phyloP scores from a whole-genome alignment of 164 flowering plant species.

The Aristolochia fimbriata region DNA sequence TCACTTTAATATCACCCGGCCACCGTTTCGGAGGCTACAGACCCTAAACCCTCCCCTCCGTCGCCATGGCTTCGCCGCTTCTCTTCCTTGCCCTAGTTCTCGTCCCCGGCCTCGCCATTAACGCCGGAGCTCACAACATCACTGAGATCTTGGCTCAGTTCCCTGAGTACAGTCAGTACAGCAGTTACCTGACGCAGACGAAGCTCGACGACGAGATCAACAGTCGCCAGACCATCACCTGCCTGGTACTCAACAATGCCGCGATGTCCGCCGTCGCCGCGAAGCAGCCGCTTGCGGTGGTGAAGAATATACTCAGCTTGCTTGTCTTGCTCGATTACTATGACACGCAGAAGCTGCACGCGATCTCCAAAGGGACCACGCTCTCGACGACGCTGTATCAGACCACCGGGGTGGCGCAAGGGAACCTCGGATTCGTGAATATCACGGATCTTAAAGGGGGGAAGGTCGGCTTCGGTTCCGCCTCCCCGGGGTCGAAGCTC shows the following conservation, averaged over 20 bases:
- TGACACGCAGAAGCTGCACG: constrained; percentile 68
- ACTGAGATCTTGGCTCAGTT: constrained; percentile 44
- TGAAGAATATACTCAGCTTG: constrained; percentile 52
- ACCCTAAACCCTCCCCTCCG: constrained; percentile 2
- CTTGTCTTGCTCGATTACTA: constrained; percentile 70
- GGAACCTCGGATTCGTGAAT: constrained; percentile 72
- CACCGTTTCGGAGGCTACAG: too few species aligned
- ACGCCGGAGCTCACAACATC: constrained; percentile 54
- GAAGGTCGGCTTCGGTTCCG: constrained; percentile 80
- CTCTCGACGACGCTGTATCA: constrained; percentile 86
- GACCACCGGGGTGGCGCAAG: constrained; percentile 72
- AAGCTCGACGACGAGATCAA: constrained; percentile 84
- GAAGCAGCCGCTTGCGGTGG: constrained; percentile 56
- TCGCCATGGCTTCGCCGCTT: not conserved
- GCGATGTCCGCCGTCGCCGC: constrained; percentile 49
- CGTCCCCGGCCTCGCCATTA: constrained; percentile 8
- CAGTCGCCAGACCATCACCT: constrained; percentile 67
- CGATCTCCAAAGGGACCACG: constrained; percentile 63
- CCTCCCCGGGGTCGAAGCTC: constrained; percentile 59
- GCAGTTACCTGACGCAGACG: constrained; percentile 52
- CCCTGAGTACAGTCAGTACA: constrained; percentile 60
- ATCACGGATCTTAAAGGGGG: constrained; percentile 85
- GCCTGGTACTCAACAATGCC: constrained; percentile 53
- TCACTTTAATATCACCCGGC: too few species aligned
- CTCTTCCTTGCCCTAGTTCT: constrained; percentile 8